Evolutionary conservation across 768 basidiomycete genomes (phyloP).

Genomic region (Psilocybe tampanensis): DNA sequence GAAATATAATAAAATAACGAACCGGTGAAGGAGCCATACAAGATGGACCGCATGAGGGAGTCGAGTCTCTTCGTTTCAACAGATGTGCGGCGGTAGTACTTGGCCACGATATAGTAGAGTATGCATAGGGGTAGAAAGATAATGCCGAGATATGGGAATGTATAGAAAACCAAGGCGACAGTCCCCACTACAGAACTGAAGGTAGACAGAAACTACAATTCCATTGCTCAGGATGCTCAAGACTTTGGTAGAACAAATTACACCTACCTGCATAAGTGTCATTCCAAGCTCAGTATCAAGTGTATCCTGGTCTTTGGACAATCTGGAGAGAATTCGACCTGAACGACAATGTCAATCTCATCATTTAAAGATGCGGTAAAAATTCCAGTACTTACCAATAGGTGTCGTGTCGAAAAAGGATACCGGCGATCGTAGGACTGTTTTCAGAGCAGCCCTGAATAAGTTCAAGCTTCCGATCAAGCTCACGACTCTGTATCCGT

Average conservation of each 20-base stretch:
- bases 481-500: constrained; percentile 32
- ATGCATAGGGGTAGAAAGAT: constrained; percentile 56
- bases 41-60: constrained; percentile 58
- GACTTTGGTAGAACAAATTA: not conserved
- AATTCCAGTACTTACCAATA: constrained; percentile 40
- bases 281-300: constrained; percentile 54
- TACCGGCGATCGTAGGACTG: constrained; percentile 61
- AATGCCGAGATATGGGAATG: constrained; percentile 68
- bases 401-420: constrained; percentile 79
- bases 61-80: constrained; percentile 70
- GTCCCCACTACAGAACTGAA: constrained; percentile 51
- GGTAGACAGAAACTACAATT: constrained; percentile 15
- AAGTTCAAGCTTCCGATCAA: constrained; percentile 48
- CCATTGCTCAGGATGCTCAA: not conserved
- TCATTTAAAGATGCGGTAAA: not conserved
- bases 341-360: not conserved
- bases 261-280: constrained; percentile 45
- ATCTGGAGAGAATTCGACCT: constrained; percentile 60
- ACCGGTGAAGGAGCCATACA: constrained; percentile 65
- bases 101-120: constrained; percentile 55
- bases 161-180: constrained; percentile 63
- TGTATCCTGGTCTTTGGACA: constrained; percentile 68
- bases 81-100: constrained; percentile 61
- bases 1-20: not conserved
- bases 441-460: constrained; percentile 55